A percentile compares a stretch with the other conserved stretches of the same genome.
These are phyloP conservation scores for Aphanomyces invadans DNA, from an alignment of 352 stramenopile species.

Conservation along the genomic window DNA sequence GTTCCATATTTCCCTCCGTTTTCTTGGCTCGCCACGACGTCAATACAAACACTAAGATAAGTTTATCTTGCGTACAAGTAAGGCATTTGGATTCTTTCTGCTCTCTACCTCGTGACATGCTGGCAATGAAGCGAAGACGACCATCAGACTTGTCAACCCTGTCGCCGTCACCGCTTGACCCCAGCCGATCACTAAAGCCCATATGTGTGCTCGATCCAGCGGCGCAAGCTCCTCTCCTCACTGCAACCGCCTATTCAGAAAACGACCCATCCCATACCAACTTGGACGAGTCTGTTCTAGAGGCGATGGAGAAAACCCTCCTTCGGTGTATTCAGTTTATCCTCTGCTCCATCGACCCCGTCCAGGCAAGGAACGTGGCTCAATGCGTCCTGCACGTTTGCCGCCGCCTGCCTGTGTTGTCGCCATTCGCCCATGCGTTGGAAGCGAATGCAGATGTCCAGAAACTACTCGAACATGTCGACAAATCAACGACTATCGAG, in stretches of 20 bases:
- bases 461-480: neutral
- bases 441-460: constrained; percentile 22
- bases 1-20: neutral
- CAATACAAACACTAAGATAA: neutral
- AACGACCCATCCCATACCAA: neutral
- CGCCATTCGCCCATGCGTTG: constrained; percentile 15
- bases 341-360: constrained; percentile 16
- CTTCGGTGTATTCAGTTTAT: constrained; percentile 18
- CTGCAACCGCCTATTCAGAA: neutral
- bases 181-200: no score
- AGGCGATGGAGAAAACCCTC: constrained; percentile 21
- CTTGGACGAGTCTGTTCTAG: constrained; percentile 10
- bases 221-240: no score
- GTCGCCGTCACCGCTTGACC: neutral
- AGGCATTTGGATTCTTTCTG: neutral
- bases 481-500: neutral
- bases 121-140: neutral
- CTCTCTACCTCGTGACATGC: neutral
- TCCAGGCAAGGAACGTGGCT: constrained; percentile 18
- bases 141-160: neutral
- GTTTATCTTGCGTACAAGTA: neutral
- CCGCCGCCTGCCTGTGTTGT: constrained; percentile 8
- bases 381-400: constrained; percentile 17
- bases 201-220: no score
- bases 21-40: neutral